Evolutionary conservation across 805 yeast genomes (phyloP).

Genomic region (Limtongia smithiae): DNA sequence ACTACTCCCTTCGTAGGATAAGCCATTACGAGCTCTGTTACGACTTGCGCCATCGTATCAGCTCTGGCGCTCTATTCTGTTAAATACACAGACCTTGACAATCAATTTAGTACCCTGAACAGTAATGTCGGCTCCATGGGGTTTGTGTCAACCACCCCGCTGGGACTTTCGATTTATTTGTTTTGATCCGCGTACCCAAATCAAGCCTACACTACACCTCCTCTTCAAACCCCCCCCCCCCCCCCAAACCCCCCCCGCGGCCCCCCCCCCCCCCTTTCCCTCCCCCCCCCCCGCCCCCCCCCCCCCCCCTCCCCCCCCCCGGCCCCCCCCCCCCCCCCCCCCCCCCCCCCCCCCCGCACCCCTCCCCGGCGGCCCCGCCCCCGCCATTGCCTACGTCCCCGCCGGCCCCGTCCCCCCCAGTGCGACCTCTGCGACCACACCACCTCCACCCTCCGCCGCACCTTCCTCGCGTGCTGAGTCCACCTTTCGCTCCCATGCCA

Average conservation of each 20-base stretch:
- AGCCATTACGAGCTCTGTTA: no score
- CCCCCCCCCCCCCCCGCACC: neutral
- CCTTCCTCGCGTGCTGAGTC: slow-evolving; percentile 6
- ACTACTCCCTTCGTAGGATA: no score
- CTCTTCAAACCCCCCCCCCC: slow-evolving; percentile 1
- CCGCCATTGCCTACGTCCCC: neutral
- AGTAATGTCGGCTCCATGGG: no score
- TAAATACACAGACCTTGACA: no score
- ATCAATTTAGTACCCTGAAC: no score
- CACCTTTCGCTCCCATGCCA: slow-evolving; percentile 16
- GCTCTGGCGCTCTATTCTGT: no score
- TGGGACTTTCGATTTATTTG: no score
- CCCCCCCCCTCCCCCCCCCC: slow-evolving; percentile 2
- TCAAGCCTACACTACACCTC: no score
- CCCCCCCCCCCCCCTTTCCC: neutral
- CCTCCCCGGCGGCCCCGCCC: slow-evolving; percentile 1
- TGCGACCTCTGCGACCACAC: neutral
- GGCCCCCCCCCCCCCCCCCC: neutral
- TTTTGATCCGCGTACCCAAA: no score
- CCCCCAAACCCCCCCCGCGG: neutral
- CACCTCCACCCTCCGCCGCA: neutral
- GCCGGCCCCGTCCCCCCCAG: neutral
- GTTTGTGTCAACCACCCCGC: no score
- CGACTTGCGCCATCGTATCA: no score
- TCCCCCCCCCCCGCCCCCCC: neutral